Evolutionary conservation across 371 early-diverging fungal species (phyloP), one percentile per base, ranked within the genome.

Genomic region (Chytridiales sp.): DNA sequence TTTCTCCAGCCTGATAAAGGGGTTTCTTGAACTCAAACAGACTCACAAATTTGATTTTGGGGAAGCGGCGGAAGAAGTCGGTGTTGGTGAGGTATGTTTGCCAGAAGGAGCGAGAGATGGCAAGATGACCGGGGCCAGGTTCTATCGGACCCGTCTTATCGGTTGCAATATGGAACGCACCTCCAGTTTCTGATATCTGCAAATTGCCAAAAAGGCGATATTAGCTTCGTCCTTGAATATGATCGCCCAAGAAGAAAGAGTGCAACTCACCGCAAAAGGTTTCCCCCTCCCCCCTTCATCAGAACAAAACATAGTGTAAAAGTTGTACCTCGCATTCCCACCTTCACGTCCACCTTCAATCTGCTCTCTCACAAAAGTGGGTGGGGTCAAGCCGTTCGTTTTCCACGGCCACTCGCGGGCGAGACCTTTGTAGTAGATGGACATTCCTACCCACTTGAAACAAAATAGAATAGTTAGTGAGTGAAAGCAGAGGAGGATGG

Each of bases 381-480:
- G 32, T 35, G 26, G 50, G 8, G 51, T 39, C n/a, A 44, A 15
- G 17, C 24, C 17, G 42, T 61, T 52, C 44, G 42, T 34, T 1
- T 27, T 34, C 61, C 61, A 52, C n/a, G 19, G 31, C n/a, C 36
- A 59, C 21, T 35, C 17, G 5, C 13, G 5, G 15, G 36, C 30
- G 49, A n/a, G 49, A 31, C 50, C 59, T 29, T 47, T 46, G 36
- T 57, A 47, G 34, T 41, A 57, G 30, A 51, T 40, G 8, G 60
- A 50, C 32, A 72, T 38, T 13, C 77, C 77, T 22, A 74, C 68
- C 77, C 77, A 76, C 56, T 74, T 72, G 39, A 74, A 71, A n/a
- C n/a, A n/a, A n/a, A n/a, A n/a, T n/a, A n/a, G n/a, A n/a, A n/a
- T n/a, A n/a, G n/a, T n/a, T n/a, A n/a, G n/a, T n/a, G n/a, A n/a